Evolutionary conservation across 2,329 filamentous ascomycete genomes (phyloP).

Genomic region (Penicillium glabrum): DNA sequence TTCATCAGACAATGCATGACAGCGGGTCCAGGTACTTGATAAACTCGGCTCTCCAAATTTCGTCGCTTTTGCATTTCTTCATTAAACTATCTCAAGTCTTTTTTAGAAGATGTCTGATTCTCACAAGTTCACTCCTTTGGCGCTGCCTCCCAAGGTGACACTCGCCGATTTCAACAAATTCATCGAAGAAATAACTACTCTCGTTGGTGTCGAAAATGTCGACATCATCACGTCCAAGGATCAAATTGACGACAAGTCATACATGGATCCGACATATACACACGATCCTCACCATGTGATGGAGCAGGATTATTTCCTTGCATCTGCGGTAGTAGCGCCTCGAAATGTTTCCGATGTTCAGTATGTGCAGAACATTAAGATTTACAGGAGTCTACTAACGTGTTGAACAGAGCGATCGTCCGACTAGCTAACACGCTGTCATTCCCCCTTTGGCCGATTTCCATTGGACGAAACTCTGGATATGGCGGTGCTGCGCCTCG

Average conservation of each 20-base stretch:
- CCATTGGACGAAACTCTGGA: conserved; percentile 49
- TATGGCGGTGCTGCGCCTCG: conserved; percentile 53
- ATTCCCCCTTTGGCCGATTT: conserved; percentile 36
- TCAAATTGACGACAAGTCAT: conserved; percentile 24
- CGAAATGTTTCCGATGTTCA: conserved; percentile 14
- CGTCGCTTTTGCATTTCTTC: not conserved
- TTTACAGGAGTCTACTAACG: not conserved
- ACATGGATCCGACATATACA: conserved; percentile 36
- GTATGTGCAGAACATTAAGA: not conserved
- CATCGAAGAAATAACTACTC: not conserved
- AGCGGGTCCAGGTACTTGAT: not conserved
- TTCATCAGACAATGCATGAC: not conserved
- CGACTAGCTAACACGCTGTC: conserved; percentile 30
- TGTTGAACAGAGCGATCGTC: not conserved
- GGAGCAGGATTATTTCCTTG: conserved; percentile 32
- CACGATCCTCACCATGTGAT: conserved; percentile 44
- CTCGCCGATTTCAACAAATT: not conserved
- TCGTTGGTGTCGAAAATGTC: conserved; percentile 29
- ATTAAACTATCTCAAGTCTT: not conserved
- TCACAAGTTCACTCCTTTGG: not conserved
- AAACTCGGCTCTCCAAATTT: not conserved
- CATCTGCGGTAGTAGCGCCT: conserved; percentile 26
- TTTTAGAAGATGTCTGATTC: not conserved
- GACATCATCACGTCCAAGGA: conserved; percentile 16
- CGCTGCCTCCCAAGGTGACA: not conserved